Base-by-base conservation (phyloP, 2,329 filamentous ascomycete genomes). In the Ophioceras dolichostomum region DNA sequence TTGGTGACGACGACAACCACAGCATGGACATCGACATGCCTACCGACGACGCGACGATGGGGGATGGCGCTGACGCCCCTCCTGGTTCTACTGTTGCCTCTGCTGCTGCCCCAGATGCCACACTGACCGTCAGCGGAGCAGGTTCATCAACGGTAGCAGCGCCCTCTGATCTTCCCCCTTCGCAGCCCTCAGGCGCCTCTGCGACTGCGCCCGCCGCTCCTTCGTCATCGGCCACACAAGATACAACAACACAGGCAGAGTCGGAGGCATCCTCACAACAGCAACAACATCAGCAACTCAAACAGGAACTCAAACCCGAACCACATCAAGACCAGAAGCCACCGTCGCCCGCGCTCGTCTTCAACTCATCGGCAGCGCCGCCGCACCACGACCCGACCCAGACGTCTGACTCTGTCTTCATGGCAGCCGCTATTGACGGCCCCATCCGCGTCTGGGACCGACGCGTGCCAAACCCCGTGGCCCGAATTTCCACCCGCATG, bases 371-470 rank as follows among this genome's bases (percentile, higher is more conserved):
- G 10, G 18, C 34, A 10, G 27, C 34, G 2, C 48, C 59, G 2
- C 55, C 59, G 3, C 64, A 66, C 26, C 59, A 65, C 43, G 73
- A 76, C 43, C 61, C 65, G 0, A 65, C 68, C 2, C 73, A 76
- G 47, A 73, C 73, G 19, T 85, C 76, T 0, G 76, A 87, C 43
- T 82, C 76, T 4, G 88, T 82, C 0, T 98, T 98, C 55, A 68
- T 98, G 36, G 84, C 88, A 19, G 83, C 91, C 3, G 83, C 85
- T 3, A 85, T 89, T 8, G 83, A 96, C 59, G 88, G 89, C 37
- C 79, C 79, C 1, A 67, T 98, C 32, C 80, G 87, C n/a, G 77
- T 98, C 46, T 98, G 91, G 89, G 94, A 98, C 51, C 68, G 80
- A 3, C 77, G 91, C 16, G 74, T 83, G 44, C 73, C 73, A 1